Evolutionary conservation across 495 filamentous ascomycete genomes (phyloP).

Genomic region (Aspergillus nidulans): DNA sequence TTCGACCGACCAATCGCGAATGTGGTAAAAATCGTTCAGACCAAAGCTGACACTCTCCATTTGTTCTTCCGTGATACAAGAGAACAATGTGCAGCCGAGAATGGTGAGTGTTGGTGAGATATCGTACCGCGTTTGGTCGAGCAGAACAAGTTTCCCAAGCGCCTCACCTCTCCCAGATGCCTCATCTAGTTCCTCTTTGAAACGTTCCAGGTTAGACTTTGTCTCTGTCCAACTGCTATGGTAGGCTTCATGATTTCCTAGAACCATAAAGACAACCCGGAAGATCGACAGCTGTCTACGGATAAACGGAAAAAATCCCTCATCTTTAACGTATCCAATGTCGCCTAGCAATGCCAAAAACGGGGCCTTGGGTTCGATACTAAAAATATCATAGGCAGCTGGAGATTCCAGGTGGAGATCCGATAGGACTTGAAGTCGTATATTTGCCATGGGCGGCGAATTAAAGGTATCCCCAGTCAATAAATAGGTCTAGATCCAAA

Average conservation of each 20-base stretch:
- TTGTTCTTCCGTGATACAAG: constrained; percentile 25
- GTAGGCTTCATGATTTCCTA: constrained; percentile 51
- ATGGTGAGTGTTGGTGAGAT: constrained; percentile 30
- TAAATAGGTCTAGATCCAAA: no score
- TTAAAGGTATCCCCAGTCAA: no score
- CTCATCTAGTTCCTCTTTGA: background rate
- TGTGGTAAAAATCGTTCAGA: constrained; percentile 43
- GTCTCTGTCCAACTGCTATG: constrained; percentile 24
- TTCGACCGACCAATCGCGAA: constrained; percentile 35
- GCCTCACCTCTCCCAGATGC: background rate
- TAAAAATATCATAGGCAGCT: constrained; percentile 40
- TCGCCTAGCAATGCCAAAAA: constrained; percentile 51
- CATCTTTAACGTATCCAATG: constrained; percentile 40
- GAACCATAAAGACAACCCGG: constrained; percentile 39
- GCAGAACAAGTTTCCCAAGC: constrained; percentile 35
- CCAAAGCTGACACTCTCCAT: constrained; percentile 22
- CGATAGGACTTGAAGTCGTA: constrained; percentile 44
- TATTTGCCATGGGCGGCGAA: constrained; percentile 11
- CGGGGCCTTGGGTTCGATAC: constrained; percentile 35
- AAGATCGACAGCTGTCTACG: constrained; percentile 34
- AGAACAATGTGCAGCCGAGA: constrained; percentile 49
- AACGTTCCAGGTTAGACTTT: constrained; percentile 19
- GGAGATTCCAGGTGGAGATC: constrained; percentile 51
- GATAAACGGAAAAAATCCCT: constrained; percentile 35
- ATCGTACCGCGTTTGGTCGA: constrained; percentile 37